Evolutionary conservation across 164 flowering plant species (phyloP).

Genomic region (Berberis thunbergii): DNA sequence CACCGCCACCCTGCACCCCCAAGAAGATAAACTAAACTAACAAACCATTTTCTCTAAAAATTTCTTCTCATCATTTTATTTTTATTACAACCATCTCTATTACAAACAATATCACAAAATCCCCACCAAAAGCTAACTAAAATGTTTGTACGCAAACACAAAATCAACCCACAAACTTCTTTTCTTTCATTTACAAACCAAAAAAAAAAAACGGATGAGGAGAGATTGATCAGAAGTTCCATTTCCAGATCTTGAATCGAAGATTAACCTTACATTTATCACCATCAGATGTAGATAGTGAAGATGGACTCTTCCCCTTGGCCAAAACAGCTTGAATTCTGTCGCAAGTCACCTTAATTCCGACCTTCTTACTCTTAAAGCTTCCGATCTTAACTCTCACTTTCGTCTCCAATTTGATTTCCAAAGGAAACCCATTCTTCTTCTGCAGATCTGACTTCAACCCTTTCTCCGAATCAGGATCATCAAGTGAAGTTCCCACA

Average conservation of each 20-base stretch:
- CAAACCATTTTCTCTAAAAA: no score
- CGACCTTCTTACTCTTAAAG: conserved; percentile 43
- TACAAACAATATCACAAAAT: no score
- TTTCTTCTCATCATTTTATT: no score
- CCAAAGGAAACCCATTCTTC: conserved; percentile 45
- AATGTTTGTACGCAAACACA: no score
- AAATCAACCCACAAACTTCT: no score
- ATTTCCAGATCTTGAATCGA: conserved; percentile 62
- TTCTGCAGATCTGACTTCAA: conserved; percentile 43
- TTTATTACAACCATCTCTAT: no score
- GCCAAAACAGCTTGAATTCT: conserved; percentile 24
- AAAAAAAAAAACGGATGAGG: not conserved
- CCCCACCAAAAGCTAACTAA: no score
- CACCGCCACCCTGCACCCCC: no score
- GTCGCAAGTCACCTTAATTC: conserved; percentile 50
- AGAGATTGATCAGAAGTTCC: conserved; percentile 20
- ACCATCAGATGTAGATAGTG: not conserved
- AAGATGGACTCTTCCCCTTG: conserved; percentile 13
- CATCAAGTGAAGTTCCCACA: conserved; percentile 16
- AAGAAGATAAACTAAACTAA: no score
- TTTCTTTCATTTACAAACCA: not conserved
- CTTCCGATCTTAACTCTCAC: conserved; percentile 59
- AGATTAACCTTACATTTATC: conserved; percentile 47
- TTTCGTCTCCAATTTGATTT: conserved; percentile 52
- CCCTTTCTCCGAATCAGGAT: conserved; percentile 10